These are phyloP conservation scores for Gastrolobium villosum DNA, from an alignment of 306 rosid genomes.

Conservation along the genomic window DNA sequence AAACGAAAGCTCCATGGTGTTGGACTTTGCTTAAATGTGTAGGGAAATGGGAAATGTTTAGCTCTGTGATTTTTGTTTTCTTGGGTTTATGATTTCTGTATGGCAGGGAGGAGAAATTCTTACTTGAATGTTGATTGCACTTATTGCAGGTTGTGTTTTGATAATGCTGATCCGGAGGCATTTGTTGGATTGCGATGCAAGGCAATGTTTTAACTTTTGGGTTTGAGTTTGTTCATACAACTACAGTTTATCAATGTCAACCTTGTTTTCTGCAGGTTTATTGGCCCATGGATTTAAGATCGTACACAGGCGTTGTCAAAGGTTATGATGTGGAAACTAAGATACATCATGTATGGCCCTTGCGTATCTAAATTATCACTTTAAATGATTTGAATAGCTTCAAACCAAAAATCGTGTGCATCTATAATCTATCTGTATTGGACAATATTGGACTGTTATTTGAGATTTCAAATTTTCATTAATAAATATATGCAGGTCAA, in stretches of 20 bases:
- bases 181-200: constrained; percentile 92
- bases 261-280: constrained; percentile 72
- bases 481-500: constrained; percentile 69
- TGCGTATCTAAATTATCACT: constrained; percentile 19
- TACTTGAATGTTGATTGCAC: constrained; percentile 41
- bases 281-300: constrained; percentile 94
- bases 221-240: constrained; percentile 42
- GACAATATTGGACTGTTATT: constrained; percentile 26
- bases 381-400: constrained; percentile 32
- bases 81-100: constrained; percentile 31
- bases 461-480: constrained; percentile 35
- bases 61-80: constrained; percentile 17
- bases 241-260: constrained; percentile 23
- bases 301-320: constrained; percentile 74
- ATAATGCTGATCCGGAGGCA: constrained; percentile 70
- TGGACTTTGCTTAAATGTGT: constrained; percentile 8
- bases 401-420: constrained; percentile 19
- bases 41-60: not conserved
- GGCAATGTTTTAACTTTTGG: constrained; percentile 63
- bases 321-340: constrained; percentile 65
- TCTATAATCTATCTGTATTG: constrained; percentile 1
- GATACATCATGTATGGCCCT: constrained; percentile 76
- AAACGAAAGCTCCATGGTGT: not conserved
- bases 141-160: constrained; percentile 76
- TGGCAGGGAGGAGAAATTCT: constrained; percentile 28